These are phyloP conservation scores for Heliamphora pulchella DNA, from an alignment of 179 eudicot species.

Conservation along the genomic window DNA sequence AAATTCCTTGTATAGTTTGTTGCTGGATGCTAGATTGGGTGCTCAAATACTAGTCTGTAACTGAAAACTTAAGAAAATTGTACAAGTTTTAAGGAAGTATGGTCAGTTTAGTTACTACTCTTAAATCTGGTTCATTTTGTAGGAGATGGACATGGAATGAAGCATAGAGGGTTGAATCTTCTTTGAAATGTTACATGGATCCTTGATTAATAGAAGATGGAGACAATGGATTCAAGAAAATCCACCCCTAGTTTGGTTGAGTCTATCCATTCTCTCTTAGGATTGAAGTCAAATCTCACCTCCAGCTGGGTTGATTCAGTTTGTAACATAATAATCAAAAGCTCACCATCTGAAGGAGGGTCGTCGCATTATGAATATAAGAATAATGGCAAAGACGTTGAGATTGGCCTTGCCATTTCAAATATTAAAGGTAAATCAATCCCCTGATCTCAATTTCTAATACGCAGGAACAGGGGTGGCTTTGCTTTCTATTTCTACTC, in stretches of 20 bases:
- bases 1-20: too few relatives aligned
- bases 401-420: not conserved
- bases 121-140: not conserved
- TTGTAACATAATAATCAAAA: slow-evolving; percentile 18
- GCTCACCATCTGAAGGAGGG: slow-evolving; percentile 19
- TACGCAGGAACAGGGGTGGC: too few relatives aligned
- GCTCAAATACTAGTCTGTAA: too few relatives aligned
- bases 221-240: slow-evolving; percentile 10
- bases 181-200: not conserved
- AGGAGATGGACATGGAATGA: slow-evolving; percentile 1
- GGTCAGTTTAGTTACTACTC: too few relatives aligned
- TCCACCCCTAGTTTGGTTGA: slow-evolving; percentile 12
- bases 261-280: slow-evolving; percentile 22
- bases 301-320: slow-evolving; percentile 23
- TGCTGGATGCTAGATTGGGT: too few relatives aligned
- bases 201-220: not conserved
- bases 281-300: slow-evolving; percentile 17
- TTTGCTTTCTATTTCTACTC: not conserved
- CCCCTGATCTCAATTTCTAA: not conserved
- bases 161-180: not conserved
- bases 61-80: too few relatives aligned
- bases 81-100: too few relatives aligned
- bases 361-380: not conserved
- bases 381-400: not conserved
- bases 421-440: slow-evolving; percentile 13